These are phyloP conservation scores for Phytophthora megakarya DNA, from an alignment of 352 stramenopile species.

Conservation along the genomic window DNA sequence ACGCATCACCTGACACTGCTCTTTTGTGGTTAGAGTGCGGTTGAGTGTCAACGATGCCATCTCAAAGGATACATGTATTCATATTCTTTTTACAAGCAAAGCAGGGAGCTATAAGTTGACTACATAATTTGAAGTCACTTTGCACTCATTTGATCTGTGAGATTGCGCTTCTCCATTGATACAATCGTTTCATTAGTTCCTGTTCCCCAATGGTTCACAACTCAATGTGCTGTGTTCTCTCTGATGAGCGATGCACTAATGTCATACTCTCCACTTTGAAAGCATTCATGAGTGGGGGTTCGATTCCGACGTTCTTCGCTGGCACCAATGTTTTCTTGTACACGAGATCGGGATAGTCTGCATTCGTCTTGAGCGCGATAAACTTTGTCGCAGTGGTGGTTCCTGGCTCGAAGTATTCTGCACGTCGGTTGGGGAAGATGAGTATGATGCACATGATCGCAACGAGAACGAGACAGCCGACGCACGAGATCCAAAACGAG, in stretches of 20 bases:
- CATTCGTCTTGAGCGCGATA: conserved; percentile 30
- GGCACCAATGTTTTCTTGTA: conserved; percentile 38
- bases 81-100: too few species aligned
- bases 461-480: conserved; percentile 30
- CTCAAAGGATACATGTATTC: too few species aligned
- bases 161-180: too few species aligned
- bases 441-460: conserved; percentile 33
- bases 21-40: too few species aligned
- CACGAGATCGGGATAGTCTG: conserved; percentile 31
- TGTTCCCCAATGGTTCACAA: conserved; percentile 12
- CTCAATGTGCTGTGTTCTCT: conserved; percentile 18
- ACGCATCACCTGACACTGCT: too few species aligned
- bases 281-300: conserved; percentile 15
- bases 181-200: too few species aligned
- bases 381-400: conserved; percentile 36
- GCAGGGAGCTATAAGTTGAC: too few species aligned
- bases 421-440: conserved; percentile 31
- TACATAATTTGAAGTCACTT: too few species aligned
- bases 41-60: too few species aligned
- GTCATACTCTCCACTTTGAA: conserved; percentile 34
- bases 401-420: conserved; percentile 35
- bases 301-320: not conserved
- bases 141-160: too few species aligned
- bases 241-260: conserved; percentile 9
- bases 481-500: conserved; percentile 42